Base-by-base conservation (phyloP, 2,329 filamentous ascomycete genomes). In the Amauroascus verrucosus region DNA sequence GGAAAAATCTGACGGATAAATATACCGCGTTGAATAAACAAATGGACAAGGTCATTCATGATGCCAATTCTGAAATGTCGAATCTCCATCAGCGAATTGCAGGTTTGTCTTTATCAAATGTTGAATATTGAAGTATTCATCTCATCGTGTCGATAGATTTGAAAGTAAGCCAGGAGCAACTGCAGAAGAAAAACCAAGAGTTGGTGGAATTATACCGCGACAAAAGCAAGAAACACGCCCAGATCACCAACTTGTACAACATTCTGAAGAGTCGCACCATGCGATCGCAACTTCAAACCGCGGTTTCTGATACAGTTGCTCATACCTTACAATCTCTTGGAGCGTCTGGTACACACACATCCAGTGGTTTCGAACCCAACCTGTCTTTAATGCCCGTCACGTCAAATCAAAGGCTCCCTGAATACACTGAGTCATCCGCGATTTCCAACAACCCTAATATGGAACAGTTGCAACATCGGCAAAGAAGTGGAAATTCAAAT, bases 1-100 rank as follows among this genome's bases (percentile, higher is more conserved):
- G 80, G 41, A 88, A 83, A 62, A 82, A 77, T 8, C 70, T 94
- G 57, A 81, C 79, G 0, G 85, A 88, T 9, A 90, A 86, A 65
- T 88, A 86, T 64, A 71, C 76, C 1, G 73, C 67, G 1, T 70
- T 93, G 14, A 85, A 75, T 59, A 70, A 76, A 11, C 79, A 86
- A 41, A 77, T 89, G 64, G 85, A 93, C 60, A 85, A 84, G 60
- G 74, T 86, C 1, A 78, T 89, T 44, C 79, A 82, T 57, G 83
- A 91, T 56, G 86, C 87, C 6, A 89, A 91, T 62, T 67, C 79
- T 0, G 82, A 91, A 62, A 85, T 91, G 53, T 75, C 78, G 22
- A 76, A 68, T 38, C 69, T 93, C 13, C 81, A 85, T 50, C 77
- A 80, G 28, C 84, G 81, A 62, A 65, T 90, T 24, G 71, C 78